phyloP scores from a whole-genome alignment of 2,329 filamentous ascomycete genomes.

The Penicillium sp. region DNA sequence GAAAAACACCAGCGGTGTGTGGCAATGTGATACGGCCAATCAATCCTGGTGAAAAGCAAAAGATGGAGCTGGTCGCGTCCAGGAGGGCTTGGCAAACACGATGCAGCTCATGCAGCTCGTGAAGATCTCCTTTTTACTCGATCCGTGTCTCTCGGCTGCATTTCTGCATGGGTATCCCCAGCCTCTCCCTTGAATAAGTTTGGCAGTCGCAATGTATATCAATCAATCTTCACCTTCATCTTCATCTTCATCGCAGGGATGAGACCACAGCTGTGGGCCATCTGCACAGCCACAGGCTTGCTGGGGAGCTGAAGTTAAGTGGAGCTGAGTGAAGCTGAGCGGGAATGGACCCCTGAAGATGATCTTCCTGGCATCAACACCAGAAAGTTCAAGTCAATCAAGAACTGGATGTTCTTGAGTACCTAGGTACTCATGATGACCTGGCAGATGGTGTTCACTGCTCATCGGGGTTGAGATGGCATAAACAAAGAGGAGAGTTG shows the following conservation, averaged over 20 bases:
- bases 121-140: background rate
- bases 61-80: slow-evolving; percentile 5
- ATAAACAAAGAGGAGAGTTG: too few relatives aligned
- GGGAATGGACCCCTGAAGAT: background rate
- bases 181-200: background rate
- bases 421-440: too few relatives aligned
- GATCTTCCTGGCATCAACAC: background rate
- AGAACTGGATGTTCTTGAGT: background rate
- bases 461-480: too few relatives aligned
- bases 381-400: background rate
- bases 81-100: slow-evolving; percentile 8
- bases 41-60: background rate
- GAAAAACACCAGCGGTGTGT: slow-evolving; percentile 3
- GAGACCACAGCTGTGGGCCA: slow-evolving; percentile 6
- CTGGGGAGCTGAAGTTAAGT: background rate
- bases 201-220: too few relatives aligned
- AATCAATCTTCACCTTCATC: too few relatives aligned
- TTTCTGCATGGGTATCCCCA: background rate
- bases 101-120: background rate
- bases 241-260: slow-evolving; percentile 5
- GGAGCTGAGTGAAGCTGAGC: background rate
- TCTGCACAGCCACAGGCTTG: slow-evolving; percentile 16
- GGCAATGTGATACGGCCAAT: slow-evolving; percentile 7
- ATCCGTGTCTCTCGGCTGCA: background rate
- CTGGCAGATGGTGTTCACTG: too few relatives aligned